These are phyloP conservation scores for Nemania sp. DNA, from an alignment of 2,329 filamentous ascomycete genomes.

Conservation along the genomic window DNA sequence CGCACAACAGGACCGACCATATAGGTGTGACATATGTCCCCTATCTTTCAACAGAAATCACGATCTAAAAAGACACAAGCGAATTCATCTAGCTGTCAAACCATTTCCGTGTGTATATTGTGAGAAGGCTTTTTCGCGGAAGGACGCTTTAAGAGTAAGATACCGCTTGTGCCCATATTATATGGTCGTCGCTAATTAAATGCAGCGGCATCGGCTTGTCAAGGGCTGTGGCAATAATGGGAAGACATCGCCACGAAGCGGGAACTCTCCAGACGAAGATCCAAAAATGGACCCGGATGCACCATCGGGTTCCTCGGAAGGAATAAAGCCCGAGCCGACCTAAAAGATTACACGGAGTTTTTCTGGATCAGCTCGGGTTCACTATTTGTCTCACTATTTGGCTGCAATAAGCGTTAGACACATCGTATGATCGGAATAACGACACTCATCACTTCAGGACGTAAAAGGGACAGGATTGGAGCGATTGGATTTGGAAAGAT, in stretches of 20 bases:
- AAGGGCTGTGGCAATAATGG: slow-evolving; percentile 61
- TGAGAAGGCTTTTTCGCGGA: slow-evolving; percentile 95
- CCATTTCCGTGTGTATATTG: slow-evolving; percentile 91
- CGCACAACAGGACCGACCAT: slow-evolving; percentile 75
- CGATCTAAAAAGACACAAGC: slow-evolving; percentile 92
- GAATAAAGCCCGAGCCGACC: slow-evolving; percentile 29
- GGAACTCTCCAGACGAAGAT: slow-evolving; percentile 32
- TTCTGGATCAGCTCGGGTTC: background rate
- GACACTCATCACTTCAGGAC: slow-evolving; percentile 17
- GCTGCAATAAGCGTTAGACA: slow-evolving; percentile 4
- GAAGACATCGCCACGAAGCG: slow-evolving; percentile 34
- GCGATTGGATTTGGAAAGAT: slow-evolving; percentile 17
- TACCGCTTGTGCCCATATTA: background rate
- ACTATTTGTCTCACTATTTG: background rate
- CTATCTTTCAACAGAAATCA: slow-evolving; percentile 97
- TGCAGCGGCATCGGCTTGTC: slow-evolving; percentile 64
- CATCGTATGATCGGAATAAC: slow-evolving; percentile 15
- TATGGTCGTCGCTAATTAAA: slow-evolving; percentile 25
- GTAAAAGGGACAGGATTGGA: slow-evolving; percentile 21
- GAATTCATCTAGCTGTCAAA: slow-evolving; percentile 93
- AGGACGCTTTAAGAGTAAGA: slow-evolving; percentile 92
- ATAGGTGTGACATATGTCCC: slow-evolving; percentile 90
- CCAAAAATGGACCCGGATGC: slow-evolving; percentile 30
- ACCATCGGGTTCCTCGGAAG: slow-evolving; percentile 14
- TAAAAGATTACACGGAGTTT: slow-evolving; percentile 6